Evolutionary conservation across 306 rosid species (phyloP).

Genomic region (Lathyrus sativus): DNA sequence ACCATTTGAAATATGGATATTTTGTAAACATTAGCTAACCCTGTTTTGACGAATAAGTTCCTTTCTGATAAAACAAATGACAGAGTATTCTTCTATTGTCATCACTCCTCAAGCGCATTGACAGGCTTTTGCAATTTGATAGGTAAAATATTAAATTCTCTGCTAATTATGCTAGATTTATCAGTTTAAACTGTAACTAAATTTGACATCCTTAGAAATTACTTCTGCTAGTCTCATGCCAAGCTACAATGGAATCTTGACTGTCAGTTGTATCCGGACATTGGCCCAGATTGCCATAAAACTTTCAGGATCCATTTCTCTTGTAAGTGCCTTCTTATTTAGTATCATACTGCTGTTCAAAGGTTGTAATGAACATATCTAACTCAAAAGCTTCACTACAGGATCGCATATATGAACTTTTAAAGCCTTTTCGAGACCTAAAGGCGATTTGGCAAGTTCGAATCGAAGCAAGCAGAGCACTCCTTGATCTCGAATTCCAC

Average conservation of each 20-base stretch:
- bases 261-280: conserved; percentile 85
- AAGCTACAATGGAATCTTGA: conserved; percentile 89
- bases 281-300: conserved; percentile 90
- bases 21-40: background rate
- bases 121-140: conserved; percentile 87
- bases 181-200: conserved; percentile 37
- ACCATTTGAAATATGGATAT: conserved; percentile 11
- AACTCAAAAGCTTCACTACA: conserved; percentile 45
- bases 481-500: conserved; percentile 93
- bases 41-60: conserved; percentile 29
- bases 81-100: conserved; percentile 85
- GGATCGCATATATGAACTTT: conserved; percentile 83
- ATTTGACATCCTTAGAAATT: conserved; percentile 43
- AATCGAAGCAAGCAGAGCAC: conserved; percentile 85
- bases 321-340: conserved; percentile 54
- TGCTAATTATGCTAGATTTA: conserved; percentile 30
- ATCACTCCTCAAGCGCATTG: conserved; percentile 90
- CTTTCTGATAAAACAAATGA: conserved; percentile 44
- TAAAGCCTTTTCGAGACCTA: conserved; percentile 68
- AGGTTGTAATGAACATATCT: conserved; percentile 34
- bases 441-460: conserved; percentile 83
- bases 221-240: conserved; percentile 86
- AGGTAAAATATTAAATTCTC: conserved; percentile 56
- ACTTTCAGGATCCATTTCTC: conserved; percentile 78
- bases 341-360: conserved; percentile 28